Percentiles rank a stretch among this genome's conserved stretches.
Evolutionary conservation across 495 filamentous ascomycete genomes (phyloP).

Genomic region (Articulospora tetracladia): DNA sequence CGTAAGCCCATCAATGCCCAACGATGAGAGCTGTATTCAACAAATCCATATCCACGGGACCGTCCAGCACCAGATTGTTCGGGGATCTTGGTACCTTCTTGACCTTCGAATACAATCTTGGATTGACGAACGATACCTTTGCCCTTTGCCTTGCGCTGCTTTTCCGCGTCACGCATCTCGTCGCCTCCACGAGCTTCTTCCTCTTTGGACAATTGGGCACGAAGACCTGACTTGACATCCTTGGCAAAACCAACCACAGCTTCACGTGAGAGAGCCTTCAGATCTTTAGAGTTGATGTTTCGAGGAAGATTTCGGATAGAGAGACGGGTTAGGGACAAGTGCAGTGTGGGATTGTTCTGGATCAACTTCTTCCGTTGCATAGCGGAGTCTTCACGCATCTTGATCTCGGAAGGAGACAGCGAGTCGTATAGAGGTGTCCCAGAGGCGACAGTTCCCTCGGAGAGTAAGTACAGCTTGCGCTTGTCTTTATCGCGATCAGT

Average conservation of each 20-base stretch:
- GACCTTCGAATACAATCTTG: constrained; percentile 88
- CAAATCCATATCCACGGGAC: constrained; percentile 92
- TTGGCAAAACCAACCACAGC: constrained; percentile 90
- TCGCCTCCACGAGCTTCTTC: constrained; percentile 74
- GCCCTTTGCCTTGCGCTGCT: constrained; percentile 70
- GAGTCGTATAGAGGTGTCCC: constrained; percentile 69
- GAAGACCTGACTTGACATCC: constrained; percentile 72
- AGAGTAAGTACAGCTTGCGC: constrained; percentile 83
- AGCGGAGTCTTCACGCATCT: constrained; percentile 81
- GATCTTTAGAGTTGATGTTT: constrained; percentile 76
- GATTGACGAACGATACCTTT: constrained; percentile 93
- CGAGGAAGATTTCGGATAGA: constrained; percentile 89
- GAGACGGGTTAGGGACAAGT: constrained; percentile 89
- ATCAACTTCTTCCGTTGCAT: constrained; percentile 88
- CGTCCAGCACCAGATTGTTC: constrained; percentile 70
- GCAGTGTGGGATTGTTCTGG: constrained; percentile 82
- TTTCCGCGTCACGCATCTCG: constrained; percentile 76
- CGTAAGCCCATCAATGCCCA: constrained; percentile 93
- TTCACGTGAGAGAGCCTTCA: constrained; percentile 86
- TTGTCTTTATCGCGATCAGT: constrained; percentile 80
- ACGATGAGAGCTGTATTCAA: constrained; percentile 93
- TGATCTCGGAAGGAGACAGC: constrained; percentile 75
- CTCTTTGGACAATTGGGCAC: constrained; percentile 79
- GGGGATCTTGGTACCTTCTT: constrained; percentile 72
- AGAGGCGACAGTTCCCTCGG: constrained; percentile 74